Evolutionary conservation across 1,284 basidiomycete genomes (phyloP).

Genomic region (Neotropicomus parvogracilis): DNA sequence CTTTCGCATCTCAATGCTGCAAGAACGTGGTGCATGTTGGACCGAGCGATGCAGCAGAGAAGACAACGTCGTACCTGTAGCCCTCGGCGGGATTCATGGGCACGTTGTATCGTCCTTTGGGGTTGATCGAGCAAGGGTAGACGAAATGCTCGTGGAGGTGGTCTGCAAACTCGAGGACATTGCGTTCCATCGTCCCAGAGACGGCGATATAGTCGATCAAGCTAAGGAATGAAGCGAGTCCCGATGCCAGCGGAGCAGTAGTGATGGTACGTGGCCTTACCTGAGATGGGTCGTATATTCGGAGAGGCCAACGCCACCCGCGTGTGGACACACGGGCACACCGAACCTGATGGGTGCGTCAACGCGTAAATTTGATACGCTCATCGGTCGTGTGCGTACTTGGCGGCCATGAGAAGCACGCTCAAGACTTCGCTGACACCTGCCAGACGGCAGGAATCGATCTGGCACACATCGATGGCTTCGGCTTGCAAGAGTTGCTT

Average conservation of each 20-base stretch:
- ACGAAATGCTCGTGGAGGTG: constrained; percentile 94
- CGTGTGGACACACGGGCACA: constrained; percentile 89
- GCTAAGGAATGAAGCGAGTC: constrained; percentile 33
- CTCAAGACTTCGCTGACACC: constrained; percentile 92
- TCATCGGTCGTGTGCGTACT: constrained; percentile 44
- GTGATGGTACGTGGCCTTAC: constrained; percentile 34
- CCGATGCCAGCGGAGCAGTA: not conserved
- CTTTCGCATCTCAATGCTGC: constrained; percentile 74
- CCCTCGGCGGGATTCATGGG: constrained; percentile 64
- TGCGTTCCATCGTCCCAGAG: constrained; percentile 88
- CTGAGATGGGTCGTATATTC: constrained; percentile 89
- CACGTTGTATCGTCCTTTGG: constrained; percentile 81
- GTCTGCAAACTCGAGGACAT: constrained; percentile 87
- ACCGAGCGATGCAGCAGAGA: not conserved
- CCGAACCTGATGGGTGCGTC: constrained; percentile 54
- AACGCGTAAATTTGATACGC: constrained; percentile 10
- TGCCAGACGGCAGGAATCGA: constrained; percentile 90
- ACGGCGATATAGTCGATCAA: constrained; percentile 92
- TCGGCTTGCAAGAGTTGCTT: constrained; percentile 93
- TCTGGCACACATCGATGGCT: constrained; percentile 88
- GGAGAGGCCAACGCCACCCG: constrained; percentile 92
- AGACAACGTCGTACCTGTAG: constrained; percentile 52
- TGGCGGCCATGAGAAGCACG: constrained; percentile 92
- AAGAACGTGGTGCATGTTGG: not conserved
- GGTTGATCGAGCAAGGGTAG: constrained; percentile 86